These are phyloP conservation scores for Thelonectria olida DNA, from an alignment of 2,329 filamentous ascomycete genomes.

Conservation along the genomic window DNA sequence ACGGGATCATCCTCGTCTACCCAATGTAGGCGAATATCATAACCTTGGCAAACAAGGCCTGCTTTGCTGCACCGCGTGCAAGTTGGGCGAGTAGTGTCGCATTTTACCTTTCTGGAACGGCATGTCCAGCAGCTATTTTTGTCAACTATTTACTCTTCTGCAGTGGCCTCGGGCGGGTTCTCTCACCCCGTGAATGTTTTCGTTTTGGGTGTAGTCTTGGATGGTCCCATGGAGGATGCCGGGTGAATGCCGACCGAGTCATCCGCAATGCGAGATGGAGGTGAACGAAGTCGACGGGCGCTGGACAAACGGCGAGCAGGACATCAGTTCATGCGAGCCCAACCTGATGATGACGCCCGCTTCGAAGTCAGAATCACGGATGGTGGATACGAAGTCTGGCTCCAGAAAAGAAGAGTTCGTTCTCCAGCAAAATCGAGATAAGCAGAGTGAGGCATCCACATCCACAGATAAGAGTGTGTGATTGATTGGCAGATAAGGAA, in stretches of 20 bases:
- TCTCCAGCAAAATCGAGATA: background rate
- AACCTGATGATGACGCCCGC: background rate
- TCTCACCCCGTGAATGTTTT: slow-evolving; percentile 1
- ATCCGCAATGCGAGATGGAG: background rate
- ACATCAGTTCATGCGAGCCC: background rate
- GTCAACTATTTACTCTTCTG: background rate
- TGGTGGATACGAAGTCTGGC: background rate
- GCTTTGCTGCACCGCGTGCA: slow-evolving; percentile 10
- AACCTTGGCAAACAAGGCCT: slow-evolving; percentile 11
- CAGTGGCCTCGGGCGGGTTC: background rate
- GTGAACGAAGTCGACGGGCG: background rate
- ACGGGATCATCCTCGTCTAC: slow-evolving; percentile 8
- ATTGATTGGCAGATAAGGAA: background rate
- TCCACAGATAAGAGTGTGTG: background rate
- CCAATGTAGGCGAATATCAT: slow-evolving; percentile 16
- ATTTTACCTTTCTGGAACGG: slow-evolving; percentile 23
- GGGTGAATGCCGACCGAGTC: background rate
- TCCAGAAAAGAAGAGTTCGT: background rate
- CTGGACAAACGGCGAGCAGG: background rate
- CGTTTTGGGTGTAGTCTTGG: background rate
- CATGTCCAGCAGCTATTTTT: slow-evolving; percentile 21
- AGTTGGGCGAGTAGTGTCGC: slow-evolving; percentile 5
- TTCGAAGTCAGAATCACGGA: background rate
- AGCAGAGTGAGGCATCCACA: background rate
- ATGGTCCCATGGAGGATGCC: background rate